Evolutionary conservation across 1,139 yeast genomes (phyloP), one percentile per base, ranked within the genome.

Genomic region (Protomyces arabidopsidicola): DNA sequence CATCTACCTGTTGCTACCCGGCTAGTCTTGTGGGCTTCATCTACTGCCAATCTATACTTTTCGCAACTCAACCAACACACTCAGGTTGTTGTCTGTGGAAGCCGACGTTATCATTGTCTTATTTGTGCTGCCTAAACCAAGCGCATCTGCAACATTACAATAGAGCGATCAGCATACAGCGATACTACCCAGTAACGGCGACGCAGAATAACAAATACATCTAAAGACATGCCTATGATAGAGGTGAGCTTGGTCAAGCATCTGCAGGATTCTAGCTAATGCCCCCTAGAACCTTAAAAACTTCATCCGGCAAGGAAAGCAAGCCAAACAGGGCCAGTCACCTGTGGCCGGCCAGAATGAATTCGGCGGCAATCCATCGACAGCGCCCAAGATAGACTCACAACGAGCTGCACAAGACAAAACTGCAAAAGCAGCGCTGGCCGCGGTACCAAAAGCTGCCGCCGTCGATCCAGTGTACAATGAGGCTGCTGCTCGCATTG

Each of bases 261-360:
- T 16, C 1, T 31, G 22, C 42, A 52, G 16, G 8, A 9, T n/a
- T 16, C 16, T n/a, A 38, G 18, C 39, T 24, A 24, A 14, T 16
- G 31, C 18, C 42, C 42, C 38, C 20, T 18, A 81, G 80, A 87
- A 87, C 72, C 77, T 88, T 67, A 86, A 85, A 74, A 89, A 90
- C 70, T 87, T 88, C 72, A 88, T 88, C 66, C 84, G 95, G 70
- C 95, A 88, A 70, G 95, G 96, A 39, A 86, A 84, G 70, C 89
- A 87, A 72, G 95, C 95, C 67, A 75, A 42, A 71, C 58, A 42
- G 56, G 54, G 45, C 52, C n/a, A 53, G 45, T 16, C 53, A 56
- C 34, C 63, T 45, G 10, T n/a, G 54, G 38, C 61, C 38, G 65
- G 56, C 8, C 53, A 53, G 24, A 45, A 35, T 35, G 48, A 38